Conservation (phyloP, 768 basidiomycete species). For the Pulveroboletus sp. region DNA sequence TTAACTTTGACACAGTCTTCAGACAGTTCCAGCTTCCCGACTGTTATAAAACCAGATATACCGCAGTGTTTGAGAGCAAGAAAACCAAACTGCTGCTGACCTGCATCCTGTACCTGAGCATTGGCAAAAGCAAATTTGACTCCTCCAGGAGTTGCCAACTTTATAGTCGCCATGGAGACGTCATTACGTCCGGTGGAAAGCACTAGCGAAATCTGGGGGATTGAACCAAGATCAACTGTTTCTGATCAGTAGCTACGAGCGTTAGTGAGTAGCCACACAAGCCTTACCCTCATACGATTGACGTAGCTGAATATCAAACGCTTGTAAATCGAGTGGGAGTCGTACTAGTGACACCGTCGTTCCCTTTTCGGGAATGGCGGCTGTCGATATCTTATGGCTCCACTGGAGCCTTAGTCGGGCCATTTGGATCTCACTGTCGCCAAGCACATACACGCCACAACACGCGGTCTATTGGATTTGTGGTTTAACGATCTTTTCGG, state of each 20-base stretch:
- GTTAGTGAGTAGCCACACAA: constrained; percentile 13
- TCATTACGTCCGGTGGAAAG: constrained; percentile 72
- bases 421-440: constrained; percentile 64
- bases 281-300: constrained; percentile 45
- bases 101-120: constrained; percentile 37
- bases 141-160: constrained; percentile 53
- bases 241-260: constrained; percentile 7
- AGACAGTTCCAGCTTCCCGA: constrained; percentile 34
- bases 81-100: constrained; percentile 22
- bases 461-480: constrained; percentile 49
- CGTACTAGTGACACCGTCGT: constrained; percentile 46
- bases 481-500: background rate
- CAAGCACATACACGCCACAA: constrained; percentile 65
- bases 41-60: constrained; percentile 14
- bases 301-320: constrained; percentile 60
- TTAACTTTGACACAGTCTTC: constrained; percentile 45
- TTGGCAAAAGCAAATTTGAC: constrained; percentile 45
- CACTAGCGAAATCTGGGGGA: constrained; percentile 50
- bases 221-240: constrained; percentile 64
- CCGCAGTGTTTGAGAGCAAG: constrained; percentile 2
- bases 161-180: constrained; percentile 51
- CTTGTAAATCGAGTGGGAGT: constrained; percentile 60
- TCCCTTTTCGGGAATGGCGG: constrained; percentile 21
- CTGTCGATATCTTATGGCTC: constrained; percentile 40
- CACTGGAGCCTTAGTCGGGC: constrained; percentile 68